A percentile compares a stretch with the other conserved stretches of the same genome.
Conservation (phyloP, 2,329 filamentous ascomycete species). For the Aspergillus sp. region DNA sequence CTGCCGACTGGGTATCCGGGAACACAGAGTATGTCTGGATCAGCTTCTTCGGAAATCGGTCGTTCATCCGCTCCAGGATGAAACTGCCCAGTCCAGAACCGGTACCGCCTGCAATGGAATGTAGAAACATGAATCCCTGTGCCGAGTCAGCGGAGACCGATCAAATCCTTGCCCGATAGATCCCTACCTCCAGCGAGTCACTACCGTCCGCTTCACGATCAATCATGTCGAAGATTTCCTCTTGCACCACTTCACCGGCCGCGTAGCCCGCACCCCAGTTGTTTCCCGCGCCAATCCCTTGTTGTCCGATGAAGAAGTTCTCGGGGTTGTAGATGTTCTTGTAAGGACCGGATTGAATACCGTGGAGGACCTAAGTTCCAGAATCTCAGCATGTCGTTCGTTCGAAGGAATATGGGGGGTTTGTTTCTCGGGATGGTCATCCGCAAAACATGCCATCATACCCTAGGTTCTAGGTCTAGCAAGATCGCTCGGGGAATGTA, state of each 20-base stretch:
- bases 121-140: slow-evolving; percentile 95
- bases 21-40: slow-evolving; percentile 99
- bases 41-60: slow-evolving; percentile 97
- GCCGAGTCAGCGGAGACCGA: background rate
- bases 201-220: slow-evolving; percentile 97
- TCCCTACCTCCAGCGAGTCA: slow-evolving; percentile 79
- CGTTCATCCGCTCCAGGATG: slow-evolving; percentile 90
- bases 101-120: slow-evolving; percentile 96
- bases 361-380: slow-evolving; percentile 70
- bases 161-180: background rate
- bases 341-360: slow-evolving; percentile 90
- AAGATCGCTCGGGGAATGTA: slow-evolving; percentile 97
- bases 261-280: slow-evolving; percentile 98
- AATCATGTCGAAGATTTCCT: slow-evolving; percentile 99
- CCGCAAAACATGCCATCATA: slow-evolving; percentile 37
- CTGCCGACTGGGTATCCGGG: slow-evolving; percentile 83
- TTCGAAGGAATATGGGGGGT: background rate
- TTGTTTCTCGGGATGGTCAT: too few species aligned
- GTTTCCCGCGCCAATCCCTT: slow-evolving; percentile 90
- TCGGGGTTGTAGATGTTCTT: slow-evolving; percentile 99
- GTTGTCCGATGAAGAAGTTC: slow-evolving; percentile 96
- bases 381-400: slow-evolving; percentile 9
- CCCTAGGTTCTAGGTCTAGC: slow-evolving; percentile 89
- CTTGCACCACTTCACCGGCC: slow-evolving; percentile 84
- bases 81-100: slow-evolving; percentile 96